Evolutionary conservation across 495 filamentous ascomycete genomes (phyloP).

Genomic region (Penicillium odoratum): DNA sequence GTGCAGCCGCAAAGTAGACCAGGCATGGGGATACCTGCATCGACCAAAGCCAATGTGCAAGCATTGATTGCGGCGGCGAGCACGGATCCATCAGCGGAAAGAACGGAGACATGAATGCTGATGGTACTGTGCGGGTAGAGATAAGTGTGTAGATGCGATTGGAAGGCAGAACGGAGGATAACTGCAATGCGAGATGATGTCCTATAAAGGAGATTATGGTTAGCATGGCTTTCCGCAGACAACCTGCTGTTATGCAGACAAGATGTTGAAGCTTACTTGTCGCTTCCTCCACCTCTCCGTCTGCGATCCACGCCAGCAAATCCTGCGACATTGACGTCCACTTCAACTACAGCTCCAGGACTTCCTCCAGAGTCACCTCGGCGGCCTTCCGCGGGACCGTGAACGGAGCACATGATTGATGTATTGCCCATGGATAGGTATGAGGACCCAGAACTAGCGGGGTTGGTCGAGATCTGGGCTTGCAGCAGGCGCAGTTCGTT

Average conservation of each 20-base stretch:
- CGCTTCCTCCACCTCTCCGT: conserved; percentile 61
- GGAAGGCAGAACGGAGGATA: conserved; percentile 72
- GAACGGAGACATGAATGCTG: conserved; percentile 75
- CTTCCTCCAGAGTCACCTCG: conserved; percentile 48
- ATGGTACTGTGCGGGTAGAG: conserved; percentile 90
- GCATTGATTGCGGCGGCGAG: conserved; percentile 91
- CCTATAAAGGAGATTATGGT: conserved; percentile 41
- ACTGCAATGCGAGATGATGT: conserved; percentile 77
- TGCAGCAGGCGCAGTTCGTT: conserved; percentile 91
- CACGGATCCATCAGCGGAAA: conserved; percentile 88
- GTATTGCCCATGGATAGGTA: conserved; percentile 97
- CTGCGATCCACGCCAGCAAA: conserved; percentile 88
- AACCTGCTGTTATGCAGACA: not conserved
- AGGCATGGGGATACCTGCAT: conserved; percentile 92
- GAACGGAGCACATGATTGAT: conserved; percentile 88
- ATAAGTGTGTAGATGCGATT: conserved; percentile 72
- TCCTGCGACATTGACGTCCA: conserved; percentile 81
- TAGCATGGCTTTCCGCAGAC: conserved; percentile 11
- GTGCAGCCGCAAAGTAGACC: conserved; percentile 90
- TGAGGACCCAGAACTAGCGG: conserved; percentile 82
- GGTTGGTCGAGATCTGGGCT: conserved; percentile 88
- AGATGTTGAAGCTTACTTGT: conserved; percentile 60
- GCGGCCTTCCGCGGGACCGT: conserved; percentile 73
- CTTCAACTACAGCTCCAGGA: conserved; percentile 64
- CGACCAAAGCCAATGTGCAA: conserved; percentile 85